phyloP scores from a whole-genome alignment of 176 grass and related monocot genomes.

The Aegilops tauschii region DNA sequence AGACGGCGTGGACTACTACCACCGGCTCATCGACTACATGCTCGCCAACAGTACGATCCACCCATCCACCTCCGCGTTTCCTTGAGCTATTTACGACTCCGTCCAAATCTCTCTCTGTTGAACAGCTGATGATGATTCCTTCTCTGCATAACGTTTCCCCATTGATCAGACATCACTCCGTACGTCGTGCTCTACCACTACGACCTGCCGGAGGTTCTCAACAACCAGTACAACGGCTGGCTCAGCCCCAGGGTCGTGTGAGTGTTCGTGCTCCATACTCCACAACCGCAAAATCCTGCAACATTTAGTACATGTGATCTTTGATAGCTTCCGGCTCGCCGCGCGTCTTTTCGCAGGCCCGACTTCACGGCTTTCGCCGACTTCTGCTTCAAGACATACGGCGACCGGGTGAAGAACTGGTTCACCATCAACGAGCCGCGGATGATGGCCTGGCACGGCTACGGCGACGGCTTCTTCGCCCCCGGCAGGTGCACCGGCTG shows the following conservation, averaged over 20 bases:
- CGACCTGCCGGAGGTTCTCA: slow-evolving; percentile 61
- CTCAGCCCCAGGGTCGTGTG: slow-evolving; percentile 53
- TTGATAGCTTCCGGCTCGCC: neutral
- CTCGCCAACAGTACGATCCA: slow-evolving; percentile 26
- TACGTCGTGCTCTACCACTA: slow-evolving; percentile 56
- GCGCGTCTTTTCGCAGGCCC: slow-evolving; percentile 18
- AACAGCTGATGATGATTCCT: neutral
- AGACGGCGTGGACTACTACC: slow-evolving; percentile 57
- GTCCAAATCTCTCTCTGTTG: neutral
- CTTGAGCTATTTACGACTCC: neutral
- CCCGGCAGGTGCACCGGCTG: slow-evolving; percentile 74
- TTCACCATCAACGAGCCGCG: slow-evolving; percentile 88
- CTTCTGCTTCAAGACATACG: slow-evolving; percentile 74
- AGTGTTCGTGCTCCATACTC: neutral
- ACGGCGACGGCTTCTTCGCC: slow-evolving; percentile 65
- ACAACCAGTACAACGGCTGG: slow-evolving; percentile 55
- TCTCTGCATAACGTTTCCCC: neutral
- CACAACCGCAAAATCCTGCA: no score
- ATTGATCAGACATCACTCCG: slow-evolving; percentile 39
- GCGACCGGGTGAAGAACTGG: slow-evolving; percentile 84
- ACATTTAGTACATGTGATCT: neutral
- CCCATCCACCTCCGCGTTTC: neutral
- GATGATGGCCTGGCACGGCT: slow-evolving; percentile 76
- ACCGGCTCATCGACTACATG: slow-evolving; percentile 56
- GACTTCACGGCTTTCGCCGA: slow-evolving; percentile 60